These are phyloP conservation scores for Selenicereus undatus DNA, from an alignment of 148 eudicot species.

Conservation along the genomic window DNA sequence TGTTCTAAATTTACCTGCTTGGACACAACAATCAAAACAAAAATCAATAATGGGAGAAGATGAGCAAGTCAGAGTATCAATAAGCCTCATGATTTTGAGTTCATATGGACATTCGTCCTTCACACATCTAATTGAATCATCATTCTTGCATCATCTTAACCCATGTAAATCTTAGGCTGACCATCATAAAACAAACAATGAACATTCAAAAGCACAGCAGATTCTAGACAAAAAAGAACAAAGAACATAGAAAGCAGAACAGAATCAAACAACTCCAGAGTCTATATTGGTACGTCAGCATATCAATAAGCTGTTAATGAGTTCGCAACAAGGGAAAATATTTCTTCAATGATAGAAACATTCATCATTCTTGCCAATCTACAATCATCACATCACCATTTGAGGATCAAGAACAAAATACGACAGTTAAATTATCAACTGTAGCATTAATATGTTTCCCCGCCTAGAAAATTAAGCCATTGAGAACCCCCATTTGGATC, in stretches of 20 bases:
- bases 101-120: neutral
- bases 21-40: neutral
- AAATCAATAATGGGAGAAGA: neutral
- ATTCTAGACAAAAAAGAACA: too few relatives aligned
- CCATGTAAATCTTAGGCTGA: too few relatives aligned
- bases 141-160: neutral
- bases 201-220: too few relatives aligned
- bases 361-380: constrained; percentile 45
- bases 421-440: neutral
- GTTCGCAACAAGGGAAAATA: constrained; percentile 28
- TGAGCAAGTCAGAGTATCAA: neutral
- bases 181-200: neutral
- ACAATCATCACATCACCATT: neutral
- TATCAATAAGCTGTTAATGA: constrained; percentile 50
- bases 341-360: constrained; percentile 25
- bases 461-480: constrained; percentile 23
- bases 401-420: neutral
- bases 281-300: constrained; percentile 38
- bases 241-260: too few relatives aligned
- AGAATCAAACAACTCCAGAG: too few relatives aligned
- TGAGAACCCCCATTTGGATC: constrained; percentile 17
- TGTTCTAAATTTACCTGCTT: too few relatives aligned
- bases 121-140: neutral
- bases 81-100: neutral
- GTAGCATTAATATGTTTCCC: constrained; percentile 15